These are phyloP conservation scores for Crithidia brevicula DNA, from an alignment of 208 protist genomes.

Conservation along the genomic window DNA sequence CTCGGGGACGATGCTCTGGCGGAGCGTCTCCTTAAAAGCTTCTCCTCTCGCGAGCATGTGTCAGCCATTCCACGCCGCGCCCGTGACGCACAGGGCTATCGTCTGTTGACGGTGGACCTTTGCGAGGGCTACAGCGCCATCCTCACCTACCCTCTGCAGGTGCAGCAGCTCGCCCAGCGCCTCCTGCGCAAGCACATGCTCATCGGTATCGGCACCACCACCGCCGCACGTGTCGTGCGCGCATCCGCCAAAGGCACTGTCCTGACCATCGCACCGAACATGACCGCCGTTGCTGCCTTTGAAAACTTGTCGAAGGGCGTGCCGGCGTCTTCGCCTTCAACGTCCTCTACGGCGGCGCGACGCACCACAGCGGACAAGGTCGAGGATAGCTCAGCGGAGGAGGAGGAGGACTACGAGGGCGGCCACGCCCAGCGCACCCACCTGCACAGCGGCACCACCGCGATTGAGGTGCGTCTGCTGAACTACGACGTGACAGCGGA, in stretches of 20 bases:
- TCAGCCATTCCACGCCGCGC: constrained; percentile 44
- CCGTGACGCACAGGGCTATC: constrained; percentile 83
- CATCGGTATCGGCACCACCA: constrained; percentile 78
- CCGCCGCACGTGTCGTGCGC: constrained; percentile 59
- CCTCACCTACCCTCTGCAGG: constrained; percentile 50
- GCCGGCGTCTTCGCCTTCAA: not conserved
- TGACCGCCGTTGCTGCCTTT: constrained; percentile 72
- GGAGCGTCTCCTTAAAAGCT: constrained; percentile 63
- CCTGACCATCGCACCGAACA: constrained; percentile 48
- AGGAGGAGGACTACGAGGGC: not conserved
- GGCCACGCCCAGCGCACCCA: not conserved
- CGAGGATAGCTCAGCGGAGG: constrained; percentile 6
- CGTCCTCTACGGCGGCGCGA: not conserved
- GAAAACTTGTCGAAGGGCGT: constrained; percentile 39
- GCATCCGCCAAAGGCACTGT: constrained; percentile 63
- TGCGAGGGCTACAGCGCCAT: constrained; percentile 64
- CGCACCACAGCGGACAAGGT: not conserved
- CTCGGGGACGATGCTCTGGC: constrained; percentile 77
- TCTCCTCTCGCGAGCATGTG: constrained; percentile 60
- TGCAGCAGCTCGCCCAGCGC: constrained; percentile 51
- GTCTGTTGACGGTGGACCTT: constrained; percentile 64
- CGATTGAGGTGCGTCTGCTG: constrained; percentile 78
- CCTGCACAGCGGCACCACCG: constrained; percentile 3
- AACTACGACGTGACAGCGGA: constrained; percentile 76
- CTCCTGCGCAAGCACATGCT: constrained; percentile 87